Base-by-base conservation (phyloP, 352 stramenopile species). In the Phytophthora sansomeana region DNA sequence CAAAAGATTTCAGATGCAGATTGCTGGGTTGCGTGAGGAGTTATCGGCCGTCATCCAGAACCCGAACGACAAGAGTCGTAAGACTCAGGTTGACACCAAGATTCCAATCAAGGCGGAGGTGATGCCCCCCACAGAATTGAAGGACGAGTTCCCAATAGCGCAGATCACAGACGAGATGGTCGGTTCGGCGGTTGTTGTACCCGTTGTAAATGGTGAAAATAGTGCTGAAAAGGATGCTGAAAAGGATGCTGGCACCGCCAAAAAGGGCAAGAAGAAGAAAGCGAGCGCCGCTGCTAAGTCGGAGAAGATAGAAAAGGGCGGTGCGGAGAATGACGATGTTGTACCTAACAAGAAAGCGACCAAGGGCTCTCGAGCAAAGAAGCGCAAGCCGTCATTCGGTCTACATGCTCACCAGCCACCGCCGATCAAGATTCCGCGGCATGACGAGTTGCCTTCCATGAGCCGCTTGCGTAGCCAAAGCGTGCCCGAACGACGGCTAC, bases 21-120 rank as follows among this genome's bases (percentile, higher is more conserved):
- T 92, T 70, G 59, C 61, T 6, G 67, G 63, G 17, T 52, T 95
- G 16, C 82, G 84, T 6, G 76, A 89, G 26, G 85, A 95, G 51
- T 68, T 95, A 16, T 89, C 81, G 35, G 71, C 80, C 24, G 86
- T 95, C 38, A 93, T 95, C 47, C 78, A 95, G 62, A 95, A 95
- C 60, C 86, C 86, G 11, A 95, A 95, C 53, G 81, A 90, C 47
- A 95, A 95, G 68, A 93, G 83, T 53, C 83, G 82, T 42, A 94
- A 94, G 58, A 75, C 83, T n/a, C 83, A 89, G 29, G 62, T 75
- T 1, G 81, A 92, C 57, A 74, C 70, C 11, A 83, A 89, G 61
- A 66, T 71, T 19, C 71, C 78, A n/a, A 64, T 58, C 30, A 58
- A 63, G 30, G 21, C 57, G 44, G 52, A 59, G 28, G 66, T 44